A percentile compares a stretch with the other conserved stretches of the same genome.
Evolutionary conservation across 2,329 filamentous ascomycete genomes (phyloP).

Genomic region (Paecilomyces niveus): DNA sequence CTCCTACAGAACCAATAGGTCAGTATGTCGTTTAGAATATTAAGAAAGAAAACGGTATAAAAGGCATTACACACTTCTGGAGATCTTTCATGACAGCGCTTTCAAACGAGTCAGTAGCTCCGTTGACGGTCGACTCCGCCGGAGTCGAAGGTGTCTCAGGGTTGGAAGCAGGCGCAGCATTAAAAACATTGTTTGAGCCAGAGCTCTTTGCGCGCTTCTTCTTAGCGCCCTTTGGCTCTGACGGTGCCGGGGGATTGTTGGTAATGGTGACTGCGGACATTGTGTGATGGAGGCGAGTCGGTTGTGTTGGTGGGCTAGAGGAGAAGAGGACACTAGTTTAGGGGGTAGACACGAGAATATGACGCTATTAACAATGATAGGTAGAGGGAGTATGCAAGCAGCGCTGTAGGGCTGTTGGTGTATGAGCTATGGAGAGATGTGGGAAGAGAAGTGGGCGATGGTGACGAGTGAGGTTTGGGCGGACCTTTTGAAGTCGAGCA

Average conservation of each 20-base stretch:
- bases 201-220: constrained; percentile 50
- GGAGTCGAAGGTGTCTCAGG: constrained; percentile 14
- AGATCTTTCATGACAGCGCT: constrained; percentile 80
- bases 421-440: constrained; percentile 10
- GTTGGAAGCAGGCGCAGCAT: constrained; percentile 21
- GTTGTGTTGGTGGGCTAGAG: not conserved
- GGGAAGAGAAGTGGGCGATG: constrained; percentile 1
- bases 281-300: constrained; percentile 14
- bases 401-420: constrained; percentile 1
- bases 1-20: constrained; percentile 49
- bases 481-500: not conserved
- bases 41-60: constrained; percentile 4
- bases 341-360: constrained; percentile 6
- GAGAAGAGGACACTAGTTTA: not conserved
- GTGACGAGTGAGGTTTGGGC: constrained; percentile 1
- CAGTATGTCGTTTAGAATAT: constrained; percentile 11
- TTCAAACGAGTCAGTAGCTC: constrained; percentile 57
- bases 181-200: constrained; percentile 41
- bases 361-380: not conserved
- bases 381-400: constrained; percentile 5
- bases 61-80: constrained; percentile 61
- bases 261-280: constrained; percentile 59
- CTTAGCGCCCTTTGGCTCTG: constrained; percentile 59
- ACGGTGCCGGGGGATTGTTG: constrained; percentile 55
- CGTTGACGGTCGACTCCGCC: constrained; percentile 46